These are phyloP conservation scores for Beauveria sp. DNA, from an alignment of 2,329 filamentous ascomycete species.

Conservation along the genomic window DNA sequence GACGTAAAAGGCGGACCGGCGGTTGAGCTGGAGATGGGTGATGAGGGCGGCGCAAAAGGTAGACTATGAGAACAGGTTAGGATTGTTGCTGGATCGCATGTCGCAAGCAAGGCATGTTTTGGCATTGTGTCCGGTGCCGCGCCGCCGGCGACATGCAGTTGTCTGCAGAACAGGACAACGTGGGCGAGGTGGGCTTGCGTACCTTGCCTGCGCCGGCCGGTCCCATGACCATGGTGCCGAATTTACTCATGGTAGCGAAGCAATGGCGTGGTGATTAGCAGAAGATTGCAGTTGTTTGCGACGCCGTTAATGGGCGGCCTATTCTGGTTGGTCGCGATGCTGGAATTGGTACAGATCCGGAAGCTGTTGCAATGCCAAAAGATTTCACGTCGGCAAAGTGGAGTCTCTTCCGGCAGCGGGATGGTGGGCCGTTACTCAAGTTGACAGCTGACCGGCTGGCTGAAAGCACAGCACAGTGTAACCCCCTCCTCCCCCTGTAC, in stretches of 20 bases:
- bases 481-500: not conserved
- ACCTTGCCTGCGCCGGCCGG: constrained; percentile 92
- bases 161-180: not conserved
- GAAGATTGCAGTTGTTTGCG: not conserved
- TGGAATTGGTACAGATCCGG: not conserved
- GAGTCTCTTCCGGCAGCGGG: not conserved
- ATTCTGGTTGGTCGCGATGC: not conserved
- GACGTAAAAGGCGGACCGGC: constrained; percentile 93
- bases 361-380: not conserved
- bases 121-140: not conserved
- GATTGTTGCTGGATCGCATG: not conserved
- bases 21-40: constrained; percentile 82
- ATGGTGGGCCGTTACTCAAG: not conserved
- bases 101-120: not conserved
- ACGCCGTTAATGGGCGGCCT: not conserved
- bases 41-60: constrained; percentile 94
- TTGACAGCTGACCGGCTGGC: not conserved
- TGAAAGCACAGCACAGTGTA: not conserved
- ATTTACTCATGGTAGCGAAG: constrained; percentile 71
- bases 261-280: not conserved
- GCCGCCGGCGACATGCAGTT: not conserved
- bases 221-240: constrained; percentile 90
- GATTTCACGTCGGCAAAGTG: not conserved
- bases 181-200: constrained; percentile 12
- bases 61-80: constrained; percentile 42